Evolutionary conservation across 1,284 basidiomycete genomes (phyloP), one percentile per base, ranked within the genome.

Genomic region (Ustilago trichophora): DNA sequence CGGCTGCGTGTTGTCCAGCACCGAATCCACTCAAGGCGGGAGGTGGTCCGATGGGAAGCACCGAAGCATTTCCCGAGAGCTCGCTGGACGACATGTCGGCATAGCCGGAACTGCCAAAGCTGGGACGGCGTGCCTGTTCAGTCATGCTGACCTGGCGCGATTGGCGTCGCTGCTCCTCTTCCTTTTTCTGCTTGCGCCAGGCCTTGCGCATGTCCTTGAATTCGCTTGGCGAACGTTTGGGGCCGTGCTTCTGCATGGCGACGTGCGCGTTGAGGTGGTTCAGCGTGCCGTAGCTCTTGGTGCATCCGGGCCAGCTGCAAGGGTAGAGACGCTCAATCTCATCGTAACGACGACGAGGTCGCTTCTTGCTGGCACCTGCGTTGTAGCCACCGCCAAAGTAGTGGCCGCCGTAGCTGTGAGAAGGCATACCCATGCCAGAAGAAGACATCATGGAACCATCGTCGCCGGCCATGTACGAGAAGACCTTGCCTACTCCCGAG

Each of bases 181-280:
- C 90, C 83, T 93, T 92, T 85, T 94, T 97, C 76, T 89, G 87
- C 83, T 91, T 92, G 49, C 93, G 88, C 93, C 93, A 96, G 73
- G 91, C 90, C 82, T 94, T 96, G 65, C 94, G 88, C 80, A 96
- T 89, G 77, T 97, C 95, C 82, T 96, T 97, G 85, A 98, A 98
- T 84, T 98, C 94, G 63, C 86, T 87, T 7, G 92, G 92, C 79
- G 87, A 90, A 46, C 92, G 87, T 83, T 92, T 93, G 15, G 84
- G 53, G 34, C 92, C 92, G 77, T 94, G 92, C 82, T 91, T 91
- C 82, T 93, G 92, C 91, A 93, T 93, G 19, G 88, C 90, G 65
- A 94, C 91, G 81, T 94, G 92, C 16, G 92, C 91, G 78, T 94
- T 94, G 64, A 94, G 85, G 81, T 94, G 92, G 82, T 94, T 94